Base-by-base conservation (phyloP, 108 stramenopile species). In the Thalassiosira profunda region DNA sequence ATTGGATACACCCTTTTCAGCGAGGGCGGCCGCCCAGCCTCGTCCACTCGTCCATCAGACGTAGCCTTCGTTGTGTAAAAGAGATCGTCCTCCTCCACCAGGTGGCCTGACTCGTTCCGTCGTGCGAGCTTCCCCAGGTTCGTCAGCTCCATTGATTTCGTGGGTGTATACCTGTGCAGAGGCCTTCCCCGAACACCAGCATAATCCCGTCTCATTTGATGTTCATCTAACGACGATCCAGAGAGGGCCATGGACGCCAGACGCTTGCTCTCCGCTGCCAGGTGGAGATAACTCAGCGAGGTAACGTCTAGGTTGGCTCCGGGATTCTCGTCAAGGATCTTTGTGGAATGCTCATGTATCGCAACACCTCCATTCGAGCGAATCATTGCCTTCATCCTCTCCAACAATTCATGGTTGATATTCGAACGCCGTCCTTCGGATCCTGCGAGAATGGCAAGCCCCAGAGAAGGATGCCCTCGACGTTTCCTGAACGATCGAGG, bases 381-480 rank as follows among this genome's bases (percentile, higher is more conserved):
- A 11, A 95, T 76, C 9, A 86, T 58, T 17, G 76, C 47, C 47
- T 90, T 73, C 70, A 95, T 73, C 15, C 81, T 56, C 6, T 81
- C 40, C 46, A 95, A 58, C 4, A 95, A 74, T 0, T 66, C 43
- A 41, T 49, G 30, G 52, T 92, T 95, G 4, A 90, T 21, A 10
- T 56, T 17, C 11, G 72, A 64, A 29, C 56, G 55, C 56, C 67
- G 43, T 83, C 49, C 14, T 64, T 37, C 42, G 45, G 54, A 37
- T 81, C 58, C 34, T 67, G 8, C 9, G 70, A 43, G 62, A 90
- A 89, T 17, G 93, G 93, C 44, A 95, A 45, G 5, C 93, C 93
- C 93, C 93, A 95, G 2, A 83, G 83, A 89, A 92, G 92, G 9
- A 95, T 72, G 10, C 93, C 93, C 26, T 76, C 74, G n/a, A 92